These are phyloP conservation scores for Endogone sp. DNA, from an alignment of 192 early-diverging fungal genomes.

Conservation along the genomic window DNA sequence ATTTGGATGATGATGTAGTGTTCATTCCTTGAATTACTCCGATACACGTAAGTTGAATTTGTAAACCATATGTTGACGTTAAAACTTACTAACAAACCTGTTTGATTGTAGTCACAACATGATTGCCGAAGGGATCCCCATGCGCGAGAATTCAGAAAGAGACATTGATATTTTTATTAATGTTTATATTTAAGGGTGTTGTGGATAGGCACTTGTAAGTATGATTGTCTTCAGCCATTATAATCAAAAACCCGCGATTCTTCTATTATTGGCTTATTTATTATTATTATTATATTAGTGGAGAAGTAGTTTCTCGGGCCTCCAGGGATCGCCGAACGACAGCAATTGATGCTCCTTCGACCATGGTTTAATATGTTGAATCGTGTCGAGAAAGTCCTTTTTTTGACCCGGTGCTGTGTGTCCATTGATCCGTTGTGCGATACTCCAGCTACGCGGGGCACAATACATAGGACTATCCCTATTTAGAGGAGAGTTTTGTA, in stretches of 20 bases:
- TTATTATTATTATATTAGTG: constrained; percentile 12
- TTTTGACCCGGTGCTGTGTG: too few relatives aligned
- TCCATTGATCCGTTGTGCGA: too few relatives aligned
- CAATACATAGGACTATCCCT: too few relatives aligned
- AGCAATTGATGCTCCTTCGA: constrained; percentile 5
- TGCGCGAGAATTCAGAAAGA: constrained; percentile 7
- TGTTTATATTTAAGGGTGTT: constrained; percentile 8
- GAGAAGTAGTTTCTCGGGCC: not conserved
- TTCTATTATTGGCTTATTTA: not conserved
- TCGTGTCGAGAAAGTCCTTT: too few relatives aligned
- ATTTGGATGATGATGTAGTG: constrained; percentile 7
- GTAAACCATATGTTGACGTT: not conserved
- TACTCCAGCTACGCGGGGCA: too few relatives aligned
- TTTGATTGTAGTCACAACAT: constrained; percentile 7
- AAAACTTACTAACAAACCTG: constrained; percentile 6
- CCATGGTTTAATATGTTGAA: too few relatives aligned
- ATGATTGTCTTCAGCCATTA: not conserved
- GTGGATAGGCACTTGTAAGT: constrained; percentile 19
- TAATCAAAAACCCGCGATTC: not conserved
- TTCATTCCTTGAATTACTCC: constrained; percentile 15
- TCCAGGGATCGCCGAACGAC: constrained; percentile 5
- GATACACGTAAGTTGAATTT: constrained; percentile 16
- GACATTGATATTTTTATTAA: constrained; percentile 21
- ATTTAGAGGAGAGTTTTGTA: too few relatives aligned
- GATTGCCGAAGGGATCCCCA: constrained; percentile 10